These are phyloP conservation scores for Medicago arabica DNA, from an alignment of 306 rosid species.

Conservation along the genomic window DNA sequence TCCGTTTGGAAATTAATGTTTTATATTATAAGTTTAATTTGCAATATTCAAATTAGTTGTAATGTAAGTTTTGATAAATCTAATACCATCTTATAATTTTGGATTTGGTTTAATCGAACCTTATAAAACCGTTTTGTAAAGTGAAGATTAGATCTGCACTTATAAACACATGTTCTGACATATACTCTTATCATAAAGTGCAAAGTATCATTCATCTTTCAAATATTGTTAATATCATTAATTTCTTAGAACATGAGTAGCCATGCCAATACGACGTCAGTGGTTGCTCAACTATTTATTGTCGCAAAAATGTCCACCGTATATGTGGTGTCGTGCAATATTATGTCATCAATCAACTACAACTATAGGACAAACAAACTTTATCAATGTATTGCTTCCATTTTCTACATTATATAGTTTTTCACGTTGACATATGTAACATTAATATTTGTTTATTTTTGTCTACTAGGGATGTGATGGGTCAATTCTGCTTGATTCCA, in stretches of 20 bases:
- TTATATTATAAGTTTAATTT: too few relatives aligned
- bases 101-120: too few relatives aligned
- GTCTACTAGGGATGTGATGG: constrained; percentile 82
- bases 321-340: constrained; percentile 26
- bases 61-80: too few relatives aligned
- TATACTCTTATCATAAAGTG: background rate
- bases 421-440: background rate
- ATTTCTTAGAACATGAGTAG: constrained; percentile 29
- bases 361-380: constrained; percentile 14
- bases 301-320: constrained; percentile 43
- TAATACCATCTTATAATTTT: background rate
- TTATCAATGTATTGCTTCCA: background rate
- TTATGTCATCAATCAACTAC: background rate
- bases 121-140: background rate
- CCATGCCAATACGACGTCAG: constrained; percentile 25
- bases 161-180: too few relatives aligned
- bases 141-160: background rate
- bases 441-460: constrained; percentile 8
- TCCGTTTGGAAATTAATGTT: background rate
- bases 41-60: too few relatives aligned
- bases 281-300: constrained; percentile 40
- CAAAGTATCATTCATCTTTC: background rate
- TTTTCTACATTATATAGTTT: background rate
- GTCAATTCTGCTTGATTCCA: constrained; percentile 79
- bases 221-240: background rate